Conservation (phyloP, 148 eudicot species). For the Camellia japonica region DNA sequence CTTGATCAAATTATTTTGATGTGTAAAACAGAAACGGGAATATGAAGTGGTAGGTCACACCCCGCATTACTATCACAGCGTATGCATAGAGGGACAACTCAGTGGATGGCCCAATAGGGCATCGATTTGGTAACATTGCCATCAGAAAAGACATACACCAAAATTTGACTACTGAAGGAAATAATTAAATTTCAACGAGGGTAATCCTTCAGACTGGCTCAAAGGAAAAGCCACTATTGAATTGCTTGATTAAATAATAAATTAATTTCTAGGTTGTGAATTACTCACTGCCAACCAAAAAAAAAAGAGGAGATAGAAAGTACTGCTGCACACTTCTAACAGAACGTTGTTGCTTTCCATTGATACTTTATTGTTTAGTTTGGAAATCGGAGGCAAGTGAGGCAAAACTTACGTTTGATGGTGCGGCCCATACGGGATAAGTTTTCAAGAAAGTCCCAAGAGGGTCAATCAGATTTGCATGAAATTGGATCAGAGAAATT, state of each 20-base stretch:
- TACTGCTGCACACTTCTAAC: not conserved
- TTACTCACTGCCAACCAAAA: not conserved
- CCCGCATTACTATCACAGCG: not conserved
- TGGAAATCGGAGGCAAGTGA: not conserved
- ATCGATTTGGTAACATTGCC: not conserved
- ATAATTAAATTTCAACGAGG: not conserved
- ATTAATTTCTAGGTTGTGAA: not conserved
- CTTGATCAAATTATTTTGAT: not conserved
- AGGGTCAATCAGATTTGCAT: not conserved
- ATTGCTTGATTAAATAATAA: not conserved
- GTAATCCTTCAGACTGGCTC: not conserved
- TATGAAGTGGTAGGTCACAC: not conserved
- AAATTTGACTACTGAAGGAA: not conserved
- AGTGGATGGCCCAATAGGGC: not conserved
- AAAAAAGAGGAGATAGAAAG: not conserved
- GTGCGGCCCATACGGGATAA: not conserved
- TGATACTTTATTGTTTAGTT: not conserved
- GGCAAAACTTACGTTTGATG: not conserved
- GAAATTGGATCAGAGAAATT: not conserved
- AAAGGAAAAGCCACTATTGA: constrained; percentile 3
- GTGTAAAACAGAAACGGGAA: not conserved
- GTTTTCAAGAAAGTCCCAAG: not conserved
- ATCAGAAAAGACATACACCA: not conserved
- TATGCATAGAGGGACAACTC: not conserved
- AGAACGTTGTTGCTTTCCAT: not conserved